Conservation (phyloP, 164 flowering plant species). For the Saururus chinensis region DNA sequence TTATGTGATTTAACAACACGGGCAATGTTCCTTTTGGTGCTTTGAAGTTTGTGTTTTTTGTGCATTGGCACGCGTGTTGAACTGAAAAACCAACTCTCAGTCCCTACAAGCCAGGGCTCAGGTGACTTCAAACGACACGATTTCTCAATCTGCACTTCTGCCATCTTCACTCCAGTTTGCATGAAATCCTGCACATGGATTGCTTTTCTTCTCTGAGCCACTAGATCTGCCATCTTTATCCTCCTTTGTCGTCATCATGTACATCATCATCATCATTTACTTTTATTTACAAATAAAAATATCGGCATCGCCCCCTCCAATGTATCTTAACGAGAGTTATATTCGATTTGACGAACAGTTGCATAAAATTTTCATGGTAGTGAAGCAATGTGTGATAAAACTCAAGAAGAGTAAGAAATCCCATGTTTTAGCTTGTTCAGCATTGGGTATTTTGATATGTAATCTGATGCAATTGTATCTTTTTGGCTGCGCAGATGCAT, state of each 20-base stretch:
- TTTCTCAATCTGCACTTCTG: constrained; percentile 2
- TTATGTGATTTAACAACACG: constrained; percentile 62
- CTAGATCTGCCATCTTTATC: neutral
- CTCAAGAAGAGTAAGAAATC: neutral
- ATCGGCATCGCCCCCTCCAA: too few species aligned
- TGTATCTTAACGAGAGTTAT: too few species aligned
- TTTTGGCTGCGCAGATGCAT: constrained; percentile 47
- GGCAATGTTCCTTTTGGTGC: constrained; percentile 57
- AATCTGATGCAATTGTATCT: too few species aligned
- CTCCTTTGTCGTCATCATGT: neutral
- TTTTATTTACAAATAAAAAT: neutral
- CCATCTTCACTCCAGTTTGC: neutral
- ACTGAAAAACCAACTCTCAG: neutral
- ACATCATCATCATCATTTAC: neutral
- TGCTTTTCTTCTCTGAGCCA: neutral
- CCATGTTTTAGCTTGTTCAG: neutral
- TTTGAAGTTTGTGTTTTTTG: constrained; percentile 22
- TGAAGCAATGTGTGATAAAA: too few species aligned
- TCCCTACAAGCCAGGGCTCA: neutral
- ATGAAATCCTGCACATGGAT: neutral
- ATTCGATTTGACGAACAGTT: too few species aligned
- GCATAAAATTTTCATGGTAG: neutral
- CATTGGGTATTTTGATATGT: too few species aligned
- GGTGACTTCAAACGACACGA: constrained; percentile 2
- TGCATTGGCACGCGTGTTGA: constrained; percentile 10